A percentile compares a stretch with the other conserved stretches of the same genome.
These are phyloP conservation scores for Keithomyces neogunnii DNA, from an alignment of 2,329 filamentous ascomycete genomes.

Conservation along the genomic window DNA sequence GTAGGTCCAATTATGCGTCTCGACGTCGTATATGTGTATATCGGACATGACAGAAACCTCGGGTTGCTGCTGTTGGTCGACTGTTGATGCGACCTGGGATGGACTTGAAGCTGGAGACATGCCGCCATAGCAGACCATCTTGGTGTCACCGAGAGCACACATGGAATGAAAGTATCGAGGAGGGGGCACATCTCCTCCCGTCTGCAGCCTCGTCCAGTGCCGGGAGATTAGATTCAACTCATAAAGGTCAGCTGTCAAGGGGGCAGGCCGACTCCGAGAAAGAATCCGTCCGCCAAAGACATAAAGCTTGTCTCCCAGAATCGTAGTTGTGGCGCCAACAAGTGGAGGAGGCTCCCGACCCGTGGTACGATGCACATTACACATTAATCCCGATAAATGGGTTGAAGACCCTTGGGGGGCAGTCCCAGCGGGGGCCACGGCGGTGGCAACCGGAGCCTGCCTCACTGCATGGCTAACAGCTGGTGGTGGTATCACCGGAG, in stretches of 20 bases:
- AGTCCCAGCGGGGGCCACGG: slow-evolving; percentile 26
- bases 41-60: slow-evolving; percentile 98
- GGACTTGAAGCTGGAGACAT: slow-evolving; percentile 69
- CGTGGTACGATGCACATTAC: slow-evolving; percentile 74
- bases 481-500: slow-evolving; percentile 50
- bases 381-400: slow-evolving; percentile 59
- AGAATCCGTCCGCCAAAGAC: slow-evolving; percentile 89
- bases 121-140: slow-evolving; percentile 94
- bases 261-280: slow-evolving; percentile 69
- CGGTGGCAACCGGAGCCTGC: slow-evolving; percentile 6
- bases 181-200: slow-evolving; percentile 75
- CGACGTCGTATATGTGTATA: slow-evolving; percentile 89
- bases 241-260: slow-evolving; percentile 83
- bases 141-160: slow-evolving; percentile 86
- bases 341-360: slow-evolving; percentile 84
- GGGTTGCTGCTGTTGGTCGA: slow-evolving; percentile 44
- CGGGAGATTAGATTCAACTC: slow-evolving; percentile 84
- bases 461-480: slow-evolving; percentile 30
- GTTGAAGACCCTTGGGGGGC: slow-evolving; percentile 41
- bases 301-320: slow-evolving; percentile 91
- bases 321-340: slow-evolving; percentile 90
- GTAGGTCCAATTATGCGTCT: slow-evolving; percentile 74
- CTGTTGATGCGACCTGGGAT: slow-evolving; percentile 35
- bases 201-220: slow-evolving; percentile 88
- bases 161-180: slow-evolving; percentile 97